phyloP scores from a whole-genome alignment of 2,329 filamentous ascomycete genomes.

The Xylaria sp. region DNA sequence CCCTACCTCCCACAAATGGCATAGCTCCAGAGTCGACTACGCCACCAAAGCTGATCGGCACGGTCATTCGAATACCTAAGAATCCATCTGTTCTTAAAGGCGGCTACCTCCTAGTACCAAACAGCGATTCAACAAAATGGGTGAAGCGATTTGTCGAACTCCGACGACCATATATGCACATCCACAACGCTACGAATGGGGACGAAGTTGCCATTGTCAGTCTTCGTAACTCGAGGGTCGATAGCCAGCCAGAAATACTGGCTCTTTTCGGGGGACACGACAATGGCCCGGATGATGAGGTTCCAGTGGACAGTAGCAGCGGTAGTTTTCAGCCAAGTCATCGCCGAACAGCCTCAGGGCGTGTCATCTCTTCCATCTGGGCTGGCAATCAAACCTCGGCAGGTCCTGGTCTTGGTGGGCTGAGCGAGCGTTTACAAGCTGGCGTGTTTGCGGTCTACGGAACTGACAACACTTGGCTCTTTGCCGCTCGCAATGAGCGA shows the following conservation, averaged over 20 bases:
- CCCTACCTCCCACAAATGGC: slow-evolving; percentile 75
- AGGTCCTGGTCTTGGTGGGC: slow-evolving; percentile 60
- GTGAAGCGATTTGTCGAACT: slow-evolving; percentile 93
- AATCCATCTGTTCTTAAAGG: slow-evolving; percentile 84
- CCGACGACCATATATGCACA: slow-evolving; percentile 87
- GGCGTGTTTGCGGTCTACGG: slow-evolving; percentile 96
- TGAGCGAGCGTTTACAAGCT: slow-evolving; percentile 69
- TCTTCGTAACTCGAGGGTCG: slow-evolving; percentile 87
- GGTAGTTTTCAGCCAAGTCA: slow-evolving; percentile 58
- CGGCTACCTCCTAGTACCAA: slow-evolving; percentile 87
- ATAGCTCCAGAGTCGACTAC: slow-evolving; percentile 58
- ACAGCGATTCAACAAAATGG: slow-evolving; percentile 85
- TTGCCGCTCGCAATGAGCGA: slow-evolving; percentile 86
- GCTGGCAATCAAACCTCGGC: slow-evolving; percentile 57
- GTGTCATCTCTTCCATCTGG: slow-evolving; percentile 66
- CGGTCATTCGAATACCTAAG: slow-evolving; percentile 80
- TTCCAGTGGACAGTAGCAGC: slow-evolving; percentile 45
- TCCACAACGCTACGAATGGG: slow-evolving; percentile 85
- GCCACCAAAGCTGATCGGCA: slow-evolving; percentile 76
- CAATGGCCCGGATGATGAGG: slow-evolving; percentile 36
- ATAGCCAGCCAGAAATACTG: slow-evolving; percentile 89
- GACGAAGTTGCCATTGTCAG: slow-evolving; percentile 93
- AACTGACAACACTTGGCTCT: slow-evolving; percentile 93
- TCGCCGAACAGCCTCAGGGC: slow-evolving; percentile 61
- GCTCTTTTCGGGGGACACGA: slow-evolving; percentile 66